Evolutionary conservation across 2,329 filamentous ascomycete genomes (phyloP), one percentile per base, ranked within the genome.

Genomic region (Xylaria sp.): DNA sequence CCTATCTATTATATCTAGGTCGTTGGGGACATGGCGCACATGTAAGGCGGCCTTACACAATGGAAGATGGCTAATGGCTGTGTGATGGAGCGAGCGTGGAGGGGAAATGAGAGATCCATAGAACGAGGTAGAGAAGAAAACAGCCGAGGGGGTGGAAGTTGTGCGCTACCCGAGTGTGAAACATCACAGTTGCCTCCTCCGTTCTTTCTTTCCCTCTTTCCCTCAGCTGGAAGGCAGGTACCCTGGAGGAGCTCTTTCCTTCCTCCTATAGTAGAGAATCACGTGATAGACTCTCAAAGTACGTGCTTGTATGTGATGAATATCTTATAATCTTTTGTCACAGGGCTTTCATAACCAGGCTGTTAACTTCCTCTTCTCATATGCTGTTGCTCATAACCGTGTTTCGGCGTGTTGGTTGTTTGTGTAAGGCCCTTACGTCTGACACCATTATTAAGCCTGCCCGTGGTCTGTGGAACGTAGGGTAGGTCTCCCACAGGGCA

Each of bases 261-360:
- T 43, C 46, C 5, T 28, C 17, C 12, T 42, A 2, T 21, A 11
- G 19, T 7, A n/a, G 19, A 25, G 1, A 45, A 45, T 64, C 61
- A 64, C 57, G 61, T 64, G 57, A 58, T 50, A n/a, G 15, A 25
- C 15, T 23, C 6, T 51, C 15, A 21, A 23, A 5, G n/a, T n/a
- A 57, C n/a, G n/a, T 5, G n/a, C 35, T 49, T 4, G n/a, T 2
- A 42, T 57, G 45, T 6, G 14, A 31, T 49, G 15, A 37, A 33
- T 2, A 25, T 17, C 25, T 12, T 14, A 11, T 11, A 19, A 6
- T 7, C 2, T 4, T 7, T 12, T 31, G 11, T 49, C 14, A 21
- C 28, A 4, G 3, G 5, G 4, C 15, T 11, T 12, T 40, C 4
- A 31, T 15, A 7, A 4, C 35, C 11, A 15, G 14, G 0, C 14